A percentile compares a stretch with the other conserved stretches of the same genome.
Conservation (phyloP, 2,329 filamentous ascomycete genomes). For the Tolypocladium amazonense region DNA sequence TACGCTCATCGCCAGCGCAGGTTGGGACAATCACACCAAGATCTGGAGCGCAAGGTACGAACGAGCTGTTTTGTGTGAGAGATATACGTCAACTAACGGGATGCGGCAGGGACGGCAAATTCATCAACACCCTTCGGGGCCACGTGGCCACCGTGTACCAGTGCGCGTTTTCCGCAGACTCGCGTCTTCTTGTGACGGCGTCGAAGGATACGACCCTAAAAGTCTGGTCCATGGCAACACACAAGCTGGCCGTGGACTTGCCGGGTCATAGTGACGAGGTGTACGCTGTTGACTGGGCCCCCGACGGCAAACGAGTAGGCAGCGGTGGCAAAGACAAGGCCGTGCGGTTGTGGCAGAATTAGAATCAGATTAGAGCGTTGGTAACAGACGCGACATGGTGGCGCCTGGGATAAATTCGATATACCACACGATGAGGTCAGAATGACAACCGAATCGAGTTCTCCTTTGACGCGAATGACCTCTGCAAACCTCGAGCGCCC, state of each 20-base stretch:
- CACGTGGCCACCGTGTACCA: conserved; percentile 89
- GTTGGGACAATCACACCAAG: conserved; percentile 93
- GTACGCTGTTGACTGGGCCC: conserved; percentile 90
- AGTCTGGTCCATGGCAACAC: conserved; percentile 83
- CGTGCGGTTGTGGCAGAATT: conserved; percentile 56
- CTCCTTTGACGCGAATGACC: not conserved
- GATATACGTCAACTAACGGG: conserved; percentile 15
- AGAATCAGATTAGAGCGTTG: conserved; percentile 6
- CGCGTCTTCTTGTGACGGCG: conserved; percentile 73
- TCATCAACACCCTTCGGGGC: conserved; percentile 77
- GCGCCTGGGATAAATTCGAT: not conserved
- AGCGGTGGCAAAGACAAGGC: conserved; percentile 91
- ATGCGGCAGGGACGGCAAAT: conserved; percentile 49
- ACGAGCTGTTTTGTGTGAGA: not conserved
- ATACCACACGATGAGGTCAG: not conserved
- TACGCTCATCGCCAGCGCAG: conserved; percentile 72
- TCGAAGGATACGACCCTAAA: conserved; percentile 92
- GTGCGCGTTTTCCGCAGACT: conserved; percentile 86
- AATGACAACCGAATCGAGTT: not conserved
- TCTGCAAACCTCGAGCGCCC: not conserved
- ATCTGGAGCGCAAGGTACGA: conserved; percentile 69
- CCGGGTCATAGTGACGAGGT: conserved; percentile 90
- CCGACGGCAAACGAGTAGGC: conserved; percentile 77
- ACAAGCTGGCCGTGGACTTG: conserved; percentile 70
- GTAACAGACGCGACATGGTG: not conserved